Percentiles rank a stretch among this genome's conserved stretches.
Evolutionary conservation across 1,284 basidiomycete genomes (phyloP).

Genomic region (Sphagnurus paluster): DNA sequence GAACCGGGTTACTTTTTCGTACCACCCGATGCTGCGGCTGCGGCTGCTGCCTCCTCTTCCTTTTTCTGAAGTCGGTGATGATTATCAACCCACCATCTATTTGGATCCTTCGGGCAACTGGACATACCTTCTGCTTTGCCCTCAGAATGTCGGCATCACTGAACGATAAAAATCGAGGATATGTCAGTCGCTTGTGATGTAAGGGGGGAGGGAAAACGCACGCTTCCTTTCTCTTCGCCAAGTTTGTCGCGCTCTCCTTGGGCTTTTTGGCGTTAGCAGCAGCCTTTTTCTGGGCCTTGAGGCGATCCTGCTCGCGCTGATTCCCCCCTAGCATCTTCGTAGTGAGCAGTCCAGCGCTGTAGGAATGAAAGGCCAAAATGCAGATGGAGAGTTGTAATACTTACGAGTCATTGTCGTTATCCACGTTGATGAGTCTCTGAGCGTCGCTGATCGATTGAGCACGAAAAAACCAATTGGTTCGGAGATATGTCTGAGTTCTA

Average conservation of each 20-base stretch:
- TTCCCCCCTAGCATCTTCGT: slow-evolving; percentile 61
- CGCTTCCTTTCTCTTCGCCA: slow-evolving; percentile 74
- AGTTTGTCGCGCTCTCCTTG: slow-evolving; percentile 62
- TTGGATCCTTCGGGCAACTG: slow-evolving; percentile 13
- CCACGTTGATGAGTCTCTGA: slow-evolving; percentile 14
- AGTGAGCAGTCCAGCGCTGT: slow-evolving; percentile 21
- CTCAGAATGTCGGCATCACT: slow-evolving; percentile 75
- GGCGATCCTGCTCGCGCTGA: slow-evolving; percentile 74
- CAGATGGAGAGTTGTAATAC: slow-evolving; percentile 23
- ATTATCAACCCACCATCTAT: slow-evolving; percentile 18
- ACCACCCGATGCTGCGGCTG: slow-evolving; percentile 28
- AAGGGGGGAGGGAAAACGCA: slow-evolving; percentile 40
- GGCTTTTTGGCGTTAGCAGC: slow-evolving; percentile 54
- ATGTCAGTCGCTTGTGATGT: slow-evolving; percentile 22
- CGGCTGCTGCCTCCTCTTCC: slow-evolving; percentile 52
- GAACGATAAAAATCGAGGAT: slow-evolving; percentile 18
- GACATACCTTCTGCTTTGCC: slow-evolving; percentile 72
- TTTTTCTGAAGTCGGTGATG: slow-evolving; percentile 49
- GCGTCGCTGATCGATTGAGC: slow-evolving; percentile 5
- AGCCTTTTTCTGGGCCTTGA: slow-evolving; percentile 71
- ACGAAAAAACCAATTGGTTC: slow-evolving; percentile 14
- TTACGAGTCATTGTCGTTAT: slow-evolving; percentile 49
- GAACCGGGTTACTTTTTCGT: slow-evolving; percentile 44
- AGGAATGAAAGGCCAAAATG: slow-evolving; percentile 14
- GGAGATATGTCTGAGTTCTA: slow-evolving; percentile 22